Evolutionary conservation across 805 yeast species (phyloP).

Genomic region (Vanderwaltozyma yarrowii): DNA sequence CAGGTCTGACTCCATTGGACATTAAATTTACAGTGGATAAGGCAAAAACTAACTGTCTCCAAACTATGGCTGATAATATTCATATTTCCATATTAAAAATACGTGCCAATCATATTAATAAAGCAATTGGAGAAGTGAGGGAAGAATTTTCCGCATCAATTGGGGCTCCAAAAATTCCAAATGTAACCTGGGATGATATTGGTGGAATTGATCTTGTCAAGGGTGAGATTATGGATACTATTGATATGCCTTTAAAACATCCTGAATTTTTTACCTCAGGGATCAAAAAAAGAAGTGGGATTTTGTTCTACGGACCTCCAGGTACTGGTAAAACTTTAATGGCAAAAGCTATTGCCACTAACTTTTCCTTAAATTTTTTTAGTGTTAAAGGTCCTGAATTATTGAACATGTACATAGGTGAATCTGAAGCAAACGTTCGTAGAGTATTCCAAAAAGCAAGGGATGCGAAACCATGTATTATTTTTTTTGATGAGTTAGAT

Average conservation of each 20-base stretch:
- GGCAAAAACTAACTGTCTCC: slow-evolving; percentile 49
- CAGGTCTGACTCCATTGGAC: slow-evolving; percentile 86
- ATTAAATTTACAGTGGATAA: slow-evolving; percentile 56
- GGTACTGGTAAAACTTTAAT: slow-evolving; percentile 95
- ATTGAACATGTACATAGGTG: slow-evolving; percentile 96
- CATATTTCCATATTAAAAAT: slow-evolving; percentile 27
- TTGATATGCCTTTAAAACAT: slow-evolving; percentile 88
- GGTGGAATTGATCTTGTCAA: slow-evolving; percentile 91
- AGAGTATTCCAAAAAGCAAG: slow-evolving; percentile 88
- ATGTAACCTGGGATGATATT: slow-evolving; percentile 93
- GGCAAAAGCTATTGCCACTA: slow-evolving; percentile 96
- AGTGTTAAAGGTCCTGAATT: slow-evolving; percentile 97
- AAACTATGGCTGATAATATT: slow-evolving; percentile 10
- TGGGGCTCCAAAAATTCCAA: slow-evolving; percentile 94
- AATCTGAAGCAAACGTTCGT: slow-evolving; percentile 94
- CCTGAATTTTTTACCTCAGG: slow-evolving; percentile 86
- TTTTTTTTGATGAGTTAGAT: slow-evolving; percentile 94
- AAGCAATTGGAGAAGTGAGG: slow-evolving; percentile 60
- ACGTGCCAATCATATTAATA: slow-evolving; percentile 41
- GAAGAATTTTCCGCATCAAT: slow-evolving; percentile 85
- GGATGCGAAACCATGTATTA: slow-evolving; percentile 96
- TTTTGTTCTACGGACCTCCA: slow-evolving; percentile 94
- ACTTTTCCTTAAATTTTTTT: slow-evolving; percentile 87
- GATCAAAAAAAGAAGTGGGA: slow-evolving; percentile 87
- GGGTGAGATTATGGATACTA: slow-evolving; percentile 87